Base-by-base conservation (phyloP, 345 rosid genomes). In the Sisymbrium irio region DNA sequence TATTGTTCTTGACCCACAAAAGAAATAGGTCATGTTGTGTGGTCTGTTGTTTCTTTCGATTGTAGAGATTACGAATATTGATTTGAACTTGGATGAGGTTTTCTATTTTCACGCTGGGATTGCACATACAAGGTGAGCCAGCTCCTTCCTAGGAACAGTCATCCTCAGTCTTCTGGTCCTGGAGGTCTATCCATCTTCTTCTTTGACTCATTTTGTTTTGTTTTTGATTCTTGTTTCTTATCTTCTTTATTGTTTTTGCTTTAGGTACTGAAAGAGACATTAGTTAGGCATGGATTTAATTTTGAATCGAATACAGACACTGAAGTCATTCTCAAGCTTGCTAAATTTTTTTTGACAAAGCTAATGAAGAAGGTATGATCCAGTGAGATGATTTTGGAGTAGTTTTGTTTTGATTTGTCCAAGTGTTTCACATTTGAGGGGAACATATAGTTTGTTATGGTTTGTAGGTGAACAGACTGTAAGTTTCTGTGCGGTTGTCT, bases 241-340 rank as follows among this genome's bases (percentile, higher is more conserved):
- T n/a, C n/a, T n/a, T n/a, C n/a, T n/a, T n/a, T n/a, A n/a, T 45
- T 76, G 50, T 50, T 72, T 20, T 59, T 59, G 44, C 22, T 4
- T 35, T 6, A 94, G 95, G 98, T 89, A 9, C 72, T 91, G 54
- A 91, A 87, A 79, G 84, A 91, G 70, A 94, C 87, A 4, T 74
- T 94, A 49, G 78, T 85, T 22, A 87, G 88, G 44, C 98, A 94
- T 81, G 97, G 98, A 12, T 94, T 87, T 81, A 82, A 82, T 32
- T 94, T 94, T 79, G 93, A 88, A 63, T 94, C 98, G 55, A 96
- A 94, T 33, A 94, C 95, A 28, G 98, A 91, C 81, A 89, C 95
- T 3, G 98, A 94, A 89, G 97, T 94, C 49, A 94, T 91, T 77
- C 96, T 97, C 9, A 91, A 94, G 85, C 96, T 94, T 70, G 97